Percentiles rank a stretch among this genome's conserved stretches.
Conservation (phyloP, 306 rosid species). For the Coriaria nepalensis region DNA sequence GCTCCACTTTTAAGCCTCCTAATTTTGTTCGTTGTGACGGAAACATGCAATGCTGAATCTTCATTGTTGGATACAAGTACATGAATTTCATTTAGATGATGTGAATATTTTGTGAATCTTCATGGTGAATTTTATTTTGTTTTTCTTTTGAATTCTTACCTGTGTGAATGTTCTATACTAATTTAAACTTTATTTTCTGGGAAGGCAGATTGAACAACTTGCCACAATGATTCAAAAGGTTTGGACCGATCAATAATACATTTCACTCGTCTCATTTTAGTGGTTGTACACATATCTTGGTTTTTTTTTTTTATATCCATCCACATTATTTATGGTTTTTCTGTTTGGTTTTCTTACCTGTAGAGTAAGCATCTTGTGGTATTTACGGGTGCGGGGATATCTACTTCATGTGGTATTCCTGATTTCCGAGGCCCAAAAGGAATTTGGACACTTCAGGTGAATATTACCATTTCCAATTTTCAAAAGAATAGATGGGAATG, state of each 20-base stretch:
- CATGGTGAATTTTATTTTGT: constrained; percentile 1
- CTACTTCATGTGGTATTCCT: constrained; percentile 96
- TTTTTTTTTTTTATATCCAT: constrained; percentile 11
- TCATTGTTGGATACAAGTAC: too few relatives aligned
- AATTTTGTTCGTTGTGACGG: neutral
- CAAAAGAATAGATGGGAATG: neutral
- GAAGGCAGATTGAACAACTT: constrained; percentile 61
- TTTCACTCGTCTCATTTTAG: constrained; percentile 14
- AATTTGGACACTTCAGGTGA: constrained; percentile 96
- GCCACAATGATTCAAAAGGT: constrained; percentile 67
- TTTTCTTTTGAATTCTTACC: neutral
- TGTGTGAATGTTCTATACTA: constrained; percentile 11
- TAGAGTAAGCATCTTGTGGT: constrained; percentile 98
- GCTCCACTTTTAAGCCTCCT: neutral
- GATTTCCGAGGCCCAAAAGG: constrained; percentile 99
- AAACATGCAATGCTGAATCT: too few relatives aligned
- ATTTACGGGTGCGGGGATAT: constrained; percentile 97
- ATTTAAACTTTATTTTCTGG: constrained; percentile 5
- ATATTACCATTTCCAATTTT: constrained; percentile 7
- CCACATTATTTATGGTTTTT: constrained; percentile 13
- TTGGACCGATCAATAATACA: constrained; percentile 3
- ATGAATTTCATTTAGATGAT: too few relatives aligned
- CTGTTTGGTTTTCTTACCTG: constrained; percentile 13
- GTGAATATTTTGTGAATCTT: neutral
- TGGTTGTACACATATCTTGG: constrained; percentile 2